These are phyloP conservation scores for Abelmoschus esculentus DNA, from an alignment of 345 rosid species.

Conservation along the genomic window DNA sequence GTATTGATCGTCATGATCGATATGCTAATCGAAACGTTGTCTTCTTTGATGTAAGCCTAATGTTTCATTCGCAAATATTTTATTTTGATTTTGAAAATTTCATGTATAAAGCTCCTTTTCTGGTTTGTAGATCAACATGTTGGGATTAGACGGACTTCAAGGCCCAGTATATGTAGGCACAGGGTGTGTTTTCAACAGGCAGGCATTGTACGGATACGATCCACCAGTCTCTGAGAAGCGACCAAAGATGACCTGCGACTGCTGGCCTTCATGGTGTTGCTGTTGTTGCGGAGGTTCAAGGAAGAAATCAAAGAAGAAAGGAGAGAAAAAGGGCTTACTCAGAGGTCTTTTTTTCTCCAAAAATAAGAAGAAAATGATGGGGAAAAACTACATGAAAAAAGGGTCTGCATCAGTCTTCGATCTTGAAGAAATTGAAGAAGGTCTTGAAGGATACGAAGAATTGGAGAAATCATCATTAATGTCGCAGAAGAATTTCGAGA, in stretches of 20 bases:
- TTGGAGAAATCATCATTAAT: constrained; percentile 83
- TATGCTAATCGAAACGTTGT: constrained; percentile 86
- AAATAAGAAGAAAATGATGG: constrained; percentile 63
- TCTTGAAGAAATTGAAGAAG: constrained; percentile 95
- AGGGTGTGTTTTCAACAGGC: constrained; percentile 90
- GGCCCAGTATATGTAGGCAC: constrained; percentile 98
- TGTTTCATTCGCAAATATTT: neutral
- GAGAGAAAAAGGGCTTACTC: constrained; percentile 43
- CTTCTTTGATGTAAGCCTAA: constrained; percentile 80
- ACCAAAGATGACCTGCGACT: constrained; percentile 92
- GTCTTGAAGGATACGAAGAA: constrained; percentile 92
- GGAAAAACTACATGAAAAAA: constrained; percentile 60
- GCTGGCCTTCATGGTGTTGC: constrained; percentile 96
- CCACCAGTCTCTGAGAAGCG: constrained; percentile 88
- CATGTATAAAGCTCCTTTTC: neutral
- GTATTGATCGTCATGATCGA: constrained; percentile 86
- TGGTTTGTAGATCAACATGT: constrained; percentile 68
- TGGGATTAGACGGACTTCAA: constrained; percentile 88
- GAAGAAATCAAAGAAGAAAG: constrained; percentile 68
- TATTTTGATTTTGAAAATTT: neutral
- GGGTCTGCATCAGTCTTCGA: constrained; percentile 51
- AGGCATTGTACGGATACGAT: constrained; percentile 89
- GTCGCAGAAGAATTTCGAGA: constrained; percentile 95
- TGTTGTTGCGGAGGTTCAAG: constrained; percentile 89
- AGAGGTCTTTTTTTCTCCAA: constrained; percentile 26